Base-by-base conservation (phyloP, 2,329 filamentous ascomycete genomes). In the Talaromyces atroroseus region DNA sequence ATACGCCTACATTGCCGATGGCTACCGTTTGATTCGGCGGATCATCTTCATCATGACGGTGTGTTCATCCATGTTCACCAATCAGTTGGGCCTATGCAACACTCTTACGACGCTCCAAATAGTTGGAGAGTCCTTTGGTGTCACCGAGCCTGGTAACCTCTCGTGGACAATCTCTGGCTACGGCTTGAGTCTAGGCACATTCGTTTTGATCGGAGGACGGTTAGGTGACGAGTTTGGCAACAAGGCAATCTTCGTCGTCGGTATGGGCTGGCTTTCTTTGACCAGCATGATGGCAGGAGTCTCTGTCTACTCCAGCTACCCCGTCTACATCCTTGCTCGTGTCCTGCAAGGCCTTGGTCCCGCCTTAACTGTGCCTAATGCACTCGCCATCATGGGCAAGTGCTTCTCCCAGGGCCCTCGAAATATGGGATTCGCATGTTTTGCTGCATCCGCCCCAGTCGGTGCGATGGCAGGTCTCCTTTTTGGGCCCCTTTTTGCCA, bases 191-290 rank as follows among this genome's bases (percentile, higher is more conserved):
- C 72, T 77, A 1, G 78, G 78, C 14, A 78, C 75, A 3, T 79
- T 80, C 61, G 79, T 81, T 48, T 69, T 81, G 7, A 63, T 77
- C 2, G 74, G 76, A 1, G 78, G 78, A 0, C 71, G 78, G 3
- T 68, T 80, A 2, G 78, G 78, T 14, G 78, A 80, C 63, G 58
- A 79, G 24, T 80, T 74, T 55, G 79, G 79, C 5, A 74, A 79
- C 64, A 79, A 79, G 64, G 68, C 64, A 3, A 70, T 81, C 56
- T 72, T 82, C 56, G 61, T 81, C 23, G 64, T 78, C 23, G 80
- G 79, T 0, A 81, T 78, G 78, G 76, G 76, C 1, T 81, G 77
- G 77, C 48, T 71, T 26, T 26, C 24, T 7, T 26, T 26, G 24
- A 4, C 3, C 3, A 26, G 24, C 24, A 26, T 26, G 24, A 7